Base-by-base conservation (phyloP, 169 alveolate species). In the Eimeria praecox region DNA sequence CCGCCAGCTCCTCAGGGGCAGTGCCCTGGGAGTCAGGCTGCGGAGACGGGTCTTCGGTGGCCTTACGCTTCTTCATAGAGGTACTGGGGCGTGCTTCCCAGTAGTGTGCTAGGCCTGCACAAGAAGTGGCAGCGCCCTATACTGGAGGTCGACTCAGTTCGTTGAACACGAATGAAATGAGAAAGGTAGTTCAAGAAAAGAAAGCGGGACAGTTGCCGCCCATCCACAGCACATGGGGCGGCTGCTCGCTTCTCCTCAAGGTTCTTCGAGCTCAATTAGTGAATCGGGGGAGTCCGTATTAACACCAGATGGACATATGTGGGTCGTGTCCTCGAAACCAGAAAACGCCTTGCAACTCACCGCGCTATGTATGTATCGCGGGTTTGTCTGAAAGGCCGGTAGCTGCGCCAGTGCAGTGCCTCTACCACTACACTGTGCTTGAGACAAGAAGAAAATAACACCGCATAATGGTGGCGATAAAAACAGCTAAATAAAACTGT, bases 21-120 rank as follows among this genome's bases (percentile, higher is more conserved):
- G 64, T 22, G 80, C 80, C 93, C 93, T 86, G 59, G 82, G 93
- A 59, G 93, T 86, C 93, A 38, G 56, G 93, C 93, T 86, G 93
- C 64, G 62, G 80, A 40, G 80, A 75, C 38, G 54, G 77, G 64
- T 86, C 93, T 30, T 86, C 93, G 69, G 44, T 62, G 9, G 93
- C 93, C 93, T 86, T 86, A 44, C 93, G 93, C 40, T 86, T 86
- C 93, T 86, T 86, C 93, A 86, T 86, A 86, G 93, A 56, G 82
- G 62, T 3, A 18, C 2, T 16, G 40, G 4, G 73, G 27, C 33
- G 90, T 38, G 56, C 59, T 44, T 9, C 82, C 35, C 82, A 1
- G n/a, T 2, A 27, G 82, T 35, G 30, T 38, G 82, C 16, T 33
- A 18, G n/a, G 33, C 14, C 82, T 1, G 49, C n/a, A 71, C 49